Percentiles rank a stretch among this genome's conserved stretches.
Evolutionary conservation across 345 rosid species (phyloP).

Genomic region (Salix exigua): DNA sequence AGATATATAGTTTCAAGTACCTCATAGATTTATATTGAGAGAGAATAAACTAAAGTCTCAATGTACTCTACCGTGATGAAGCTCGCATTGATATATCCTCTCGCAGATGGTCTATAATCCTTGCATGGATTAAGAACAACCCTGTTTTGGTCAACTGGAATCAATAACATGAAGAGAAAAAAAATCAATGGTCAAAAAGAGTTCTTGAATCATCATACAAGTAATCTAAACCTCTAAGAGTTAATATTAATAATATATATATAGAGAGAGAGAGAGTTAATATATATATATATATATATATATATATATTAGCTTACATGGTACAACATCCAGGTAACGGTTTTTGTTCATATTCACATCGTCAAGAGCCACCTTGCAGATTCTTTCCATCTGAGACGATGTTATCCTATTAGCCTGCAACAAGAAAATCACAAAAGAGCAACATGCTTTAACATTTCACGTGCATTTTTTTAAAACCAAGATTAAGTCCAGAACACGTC

Average conservation of each 20-base stretch:
- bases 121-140: constrained; percentile 65
- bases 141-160: constrained; percentile 68
- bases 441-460: not conserved
- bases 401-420: constrained; percentile 50
- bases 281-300: not conserved
- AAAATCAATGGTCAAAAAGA: not conserved
- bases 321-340: constrained; percentile 65
- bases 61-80: constrained; percentile 47
- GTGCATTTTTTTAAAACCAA: not conserved
- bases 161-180: not conserved
- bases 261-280: too few relatives aligned
- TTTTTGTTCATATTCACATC: constrained; percentile 60
- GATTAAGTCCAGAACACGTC: not conserved
- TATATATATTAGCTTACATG: constrained; percentile 46
- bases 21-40: not conserved
- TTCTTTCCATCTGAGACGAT: constrained; percentile 43
- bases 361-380: constrained; percentile 55
- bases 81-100: constrained; percentile 88
- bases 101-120: constrained; percentile 56
- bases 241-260: too few relatives aligned
- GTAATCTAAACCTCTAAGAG: not conserved
- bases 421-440: not conserved
- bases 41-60: not conserved
- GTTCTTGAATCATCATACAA: not conserved
- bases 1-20: not conserved